Base-by-base conservation (phyloP, 768 basidiomycete genomes). In the Leccinum rimulosum region DNA sequence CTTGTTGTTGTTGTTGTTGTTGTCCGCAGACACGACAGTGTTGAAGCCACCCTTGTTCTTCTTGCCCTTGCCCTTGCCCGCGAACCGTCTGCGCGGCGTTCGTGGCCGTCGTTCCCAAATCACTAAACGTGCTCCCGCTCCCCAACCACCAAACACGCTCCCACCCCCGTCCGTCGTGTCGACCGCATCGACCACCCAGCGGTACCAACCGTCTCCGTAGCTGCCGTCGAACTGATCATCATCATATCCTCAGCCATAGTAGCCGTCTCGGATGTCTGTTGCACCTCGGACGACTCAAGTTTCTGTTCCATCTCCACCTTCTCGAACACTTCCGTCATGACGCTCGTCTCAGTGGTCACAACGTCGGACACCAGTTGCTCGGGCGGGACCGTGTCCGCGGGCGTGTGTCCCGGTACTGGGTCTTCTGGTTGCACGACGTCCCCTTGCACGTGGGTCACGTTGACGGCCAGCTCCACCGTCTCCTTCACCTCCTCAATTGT, bases 381-480 rank as follows among this genome's bases (percentile, higher is more conserved):
- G 28, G 59, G 56, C 9, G 73, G 73, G 19, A 63, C 50, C 15
- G 64, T 61, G 38, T 74, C 72, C 33, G 71, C 71, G 1, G 71
- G 71, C 3, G 73, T 74, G 1, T 72, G 61, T 43, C 58, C 64
- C 4, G 57, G 30, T 3, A n/a, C 25, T 2, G 38, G 17, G 6
- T 62, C 62, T 14, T 65, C 70, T 8, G 55, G 0, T 2, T 19
- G 11, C 19, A 45, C n/a, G 1, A 17, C 7, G 15, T 15, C 38
- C 38, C 47, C 56, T 17, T 50, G 55, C 10, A 25, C 6, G 2
- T 66, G 60, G 22, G 57, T 10, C 7, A 72, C 43, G 4, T 68
- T 43, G 5, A 74, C 33, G 4, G 58, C 47, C 7, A 70, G 55
- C 15, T 38, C 51, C 12, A 50, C 9, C 28, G 38, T 5, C 9